Base-by-base conservation (phyloP, 306 rosid genomes). In the Coriaria nepalensis region DNA sequence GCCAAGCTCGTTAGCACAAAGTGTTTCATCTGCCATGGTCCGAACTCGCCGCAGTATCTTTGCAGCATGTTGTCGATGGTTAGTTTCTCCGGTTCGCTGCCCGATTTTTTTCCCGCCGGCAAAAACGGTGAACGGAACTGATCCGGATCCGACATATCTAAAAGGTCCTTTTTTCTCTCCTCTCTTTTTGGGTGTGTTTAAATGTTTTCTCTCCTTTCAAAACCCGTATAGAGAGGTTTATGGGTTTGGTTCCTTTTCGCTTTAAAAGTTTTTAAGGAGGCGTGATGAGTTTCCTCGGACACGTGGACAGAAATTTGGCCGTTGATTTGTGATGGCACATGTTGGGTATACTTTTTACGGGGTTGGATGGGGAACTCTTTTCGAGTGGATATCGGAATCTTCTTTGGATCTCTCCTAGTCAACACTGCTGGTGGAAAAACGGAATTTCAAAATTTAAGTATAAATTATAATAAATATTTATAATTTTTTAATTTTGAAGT, bases 41-140 rank as follows among this genome's bases (percentile, higher is more conserved):
- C 97, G 40, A 83, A 84, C 78, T 78, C 93, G 5, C 97, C 95
- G 75, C 95, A 88, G 36, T 81, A 64, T 9, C 20, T 68, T 51
- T 57, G 65, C 5, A 88, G 83, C 90, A 81, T 81, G 14, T 76
- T 86, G 67, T 88, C 97, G 62, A 83, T 73, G 68, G 78, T 71
- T 0, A 81, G 41, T 46, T 62, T 80, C 64, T 73, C 78, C 0
- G 54, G 4, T 0, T 57, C 49, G 5, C 50, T 58, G 5, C 8
- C 37, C 14, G 35, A 0, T 10, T 62, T 40, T 9, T 14, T 38
- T 0, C 35, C 33, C 40, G 71, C 11, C 2, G 49, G 52, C 0
- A 78, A 42, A 0, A 82, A 71, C 5, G 94, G 82, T 10, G 68
- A 55, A 6, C 44, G 70, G 47, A 36, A 52, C 48, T 0, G 60